Conservation (phyloP, 2,329 filamentous ascomycete genomes). For the Penicillium crustosum region DNA sequence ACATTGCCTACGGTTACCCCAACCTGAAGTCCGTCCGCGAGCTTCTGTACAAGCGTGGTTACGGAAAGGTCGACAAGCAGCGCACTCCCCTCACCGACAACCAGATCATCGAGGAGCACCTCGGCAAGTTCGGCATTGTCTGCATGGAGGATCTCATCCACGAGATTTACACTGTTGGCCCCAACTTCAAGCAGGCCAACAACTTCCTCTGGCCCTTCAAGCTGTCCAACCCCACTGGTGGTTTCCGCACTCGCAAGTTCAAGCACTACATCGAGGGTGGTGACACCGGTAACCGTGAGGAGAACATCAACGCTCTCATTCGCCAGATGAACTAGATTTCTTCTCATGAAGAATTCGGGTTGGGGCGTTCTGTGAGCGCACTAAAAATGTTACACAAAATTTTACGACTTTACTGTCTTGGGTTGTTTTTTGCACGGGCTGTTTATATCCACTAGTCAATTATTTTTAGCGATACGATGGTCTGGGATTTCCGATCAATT, state of each 20-base stretch:
- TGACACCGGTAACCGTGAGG: conserved; percentile 98
- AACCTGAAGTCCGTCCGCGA: conserved; percentile 99
- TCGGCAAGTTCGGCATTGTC: conserved; percentile 98
- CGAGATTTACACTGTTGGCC: conserved; percentile 97
- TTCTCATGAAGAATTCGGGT: conserved; percentile 7
- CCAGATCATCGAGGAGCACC: conserved; percentile 91
- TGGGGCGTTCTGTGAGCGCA: conserved; percentile 2
- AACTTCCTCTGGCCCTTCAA: conserved; percentile 99
- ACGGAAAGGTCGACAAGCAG: conserved; percentile 99
- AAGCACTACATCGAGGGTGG: conserved; percentile 98
- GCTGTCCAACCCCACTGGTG: conserved; percentile 96
- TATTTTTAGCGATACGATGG: conserved; percentile 34
- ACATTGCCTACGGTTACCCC: conserved; percentile 98
- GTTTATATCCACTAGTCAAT: conserved; percentile 30
- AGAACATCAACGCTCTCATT: conserved; percentile 94
- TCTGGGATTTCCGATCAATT: conserved; percentile 36
- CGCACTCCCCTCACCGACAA: conserved; percentile 96
- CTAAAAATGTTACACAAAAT: conserved; percentile 21
- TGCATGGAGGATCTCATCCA: conserved; percentile 99
- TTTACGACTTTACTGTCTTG: conserved; percentile 28
- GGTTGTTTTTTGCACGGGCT: conserved; percentile 38
- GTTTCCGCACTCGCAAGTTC: conserved; percentile 96
- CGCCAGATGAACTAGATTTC: conserved; percentile 90
- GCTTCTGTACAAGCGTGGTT: conserved; percentile 99
- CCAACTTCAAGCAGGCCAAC: conserved; percentile 99